Evolutionary conservation across 1,284 basidiomycete genomes (phyloP).

Genomic region (Rhodotorula sp.): DNA sequence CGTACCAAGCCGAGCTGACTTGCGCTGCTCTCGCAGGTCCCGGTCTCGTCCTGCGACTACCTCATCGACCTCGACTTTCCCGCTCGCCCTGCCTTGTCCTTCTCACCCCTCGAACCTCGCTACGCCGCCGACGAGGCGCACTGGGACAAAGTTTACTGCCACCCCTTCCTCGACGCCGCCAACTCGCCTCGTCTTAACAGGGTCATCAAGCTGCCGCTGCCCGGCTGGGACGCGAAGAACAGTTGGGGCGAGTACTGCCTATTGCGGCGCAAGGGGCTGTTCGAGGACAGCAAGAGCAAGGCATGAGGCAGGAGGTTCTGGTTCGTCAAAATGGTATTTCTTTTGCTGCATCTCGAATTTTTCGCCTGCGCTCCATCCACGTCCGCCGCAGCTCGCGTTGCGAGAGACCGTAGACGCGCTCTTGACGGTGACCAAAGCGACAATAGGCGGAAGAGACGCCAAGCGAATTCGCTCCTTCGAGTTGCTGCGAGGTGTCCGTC

Average conservation of each 20-base stretch:
- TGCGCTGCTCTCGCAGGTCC: constrained; percentile 56
- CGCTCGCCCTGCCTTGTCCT: constrained; percentile 53
- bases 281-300: constrained; percentile 2
- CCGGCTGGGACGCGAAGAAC: constrained; percentile 58
- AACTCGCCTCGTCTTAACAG: constrained; percentile 69
- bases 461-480: no score
- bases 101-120: constrained; percentile 64
- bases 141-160: constrained; percentile 75
- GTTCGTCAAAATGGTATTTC: no score
- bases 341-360: no score
- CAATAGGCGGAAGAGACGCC: no score
- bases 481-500: no score
- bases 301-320: neutral
- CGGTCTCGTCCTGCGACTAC: constrained; percentile 73
- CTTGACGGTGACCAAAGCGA: no score
- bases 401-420: no score
- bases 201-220: constrained; percentile 71
- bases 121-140: constrained; percentile 59
- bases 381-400: no score
- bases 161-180: constrained; percentile 74
- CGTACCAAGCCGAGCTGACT: neutral
- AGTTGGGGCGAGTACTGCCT: constrained; percentile 57
- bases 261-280: constrained; percentile 44
- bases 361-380: no score
- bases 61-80: constrained; percentile 83